Base-by-base conservation (phyloP, 371 early-diverging fungal species). In the Mucor racemosus region DNA sequence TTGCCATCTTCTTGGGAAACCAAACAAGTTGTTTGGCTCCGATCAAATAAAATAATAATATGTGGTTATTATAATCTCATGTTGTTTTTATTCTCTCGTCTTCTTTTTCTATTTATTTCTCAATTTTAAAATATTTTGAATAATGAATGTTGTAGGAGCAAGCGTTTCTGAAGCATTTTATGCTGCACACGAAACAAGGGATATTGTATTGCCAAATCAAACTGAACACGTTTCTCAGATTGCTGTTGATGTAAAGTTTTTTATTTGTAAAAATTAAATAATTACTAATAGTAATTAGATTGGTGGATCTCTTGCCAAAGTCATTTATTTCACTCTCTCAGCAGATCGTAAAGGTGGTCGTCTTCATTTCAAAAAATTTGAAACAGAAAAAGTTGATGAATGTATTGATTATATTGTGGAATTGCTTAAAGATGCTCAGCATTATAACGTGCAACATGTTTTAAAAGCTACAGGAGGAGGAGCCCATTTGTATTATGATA, bases 301-400 rank as follows among this genome's bases (percentile, higher is more conserved):
- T 80, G 98, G 98, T 44, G 98, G 98, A 44, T 93, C 95, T 42
- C 79, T 98, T 7, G 95, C 96, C 64, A 98, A 98, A 76, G 90
- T 98, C 6, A 96, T 96, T 15, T 98, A 96, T 80, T 93, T 93
- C 57, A 85, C 89, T 6, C 72, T 82, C 19, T 75, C 78, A n/a
- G 76, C 76, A 8, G 71, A 81, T 38, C 21, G 65, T 38, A 82
- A 86, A 41, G 97, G 96, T 26, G 97, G 98, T 0, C 88, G 97
- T 7, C 76, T 98, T 64, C 94, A 95, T 74, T 98, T 98, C 72
- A 89, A 86, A 71, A 95, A 92, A 75, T 96, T 96, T 69, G 96
- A 96, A 75, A 98, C 98, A 0, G 94, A 94, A 69, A 85, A 92
- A 62, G 91, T 97, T 46, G 93, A 95, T 40, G 86, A 91, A 58